These are phyloP conservation scores for Chrysoporthe cubensis DNA, from an alignment of 2,329 filamentous ascomycete species.

Conservation along the genomic window DNA sequence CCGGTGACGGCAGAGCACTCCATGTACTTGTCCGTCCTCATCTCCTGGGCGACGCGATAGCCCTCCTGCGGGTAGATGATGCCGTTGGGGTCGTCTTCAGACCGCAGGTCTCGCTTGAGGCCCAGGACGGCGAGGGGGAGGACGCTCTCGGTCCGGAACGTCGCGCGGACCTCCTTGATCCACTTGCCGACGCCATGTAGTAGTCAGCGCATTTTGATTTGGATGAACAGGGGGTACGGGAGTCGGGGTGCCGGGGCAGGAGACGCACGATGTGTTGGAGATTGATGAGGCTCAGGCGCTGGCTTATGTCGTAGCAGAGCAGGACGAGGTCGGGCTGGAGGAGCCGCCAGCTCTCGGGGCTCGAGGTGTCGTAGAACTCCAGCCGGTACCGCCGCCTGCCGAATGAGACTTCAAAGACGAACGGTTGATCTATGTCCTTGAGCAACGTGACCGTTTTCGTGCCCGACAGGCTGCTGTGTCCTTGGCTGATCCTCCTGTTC, in stretches of 20 bases:
- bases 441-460: constrained; percentile 52
- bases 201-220: constrained; percentile 7
- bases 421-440: constrained; percentile 63
- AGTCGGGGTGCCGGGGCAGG: not conserved
- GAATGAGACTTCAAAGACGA: constrained; percentile 58
- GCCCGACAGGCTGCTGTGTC: constrained; percentile 35
- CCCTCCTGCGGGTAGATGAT: constrained; percentile 66
- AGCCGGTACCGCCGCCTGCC: constrained; percentile 54
- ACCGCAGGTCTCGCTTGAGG: constrained; percentile 63
- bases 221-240: not conserved
- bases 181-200: constrained; percentile 49
- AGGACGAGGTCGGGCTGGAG: constrained; percentile 61
- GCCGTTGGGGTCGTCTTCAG: constrained; percentile 61
- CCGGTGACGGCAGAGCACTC: constrained; percentile 66
- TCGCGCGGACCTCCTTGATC: constrained; percentile 56
- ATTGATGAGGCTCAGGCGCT: constrained; percentile 60
- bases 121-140: constrained; percentile 62
- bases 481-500: constrained; percentile 56
- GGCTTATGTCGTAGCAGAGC: constrained; percentile 66
- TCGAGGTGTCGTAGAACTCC: constrained; percentile 64
- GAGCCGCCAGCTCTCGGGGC: constrained; percentile 62
- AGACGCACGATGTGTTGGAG: constrained; percentile 58
- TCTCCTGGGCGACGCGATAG: constrained; percentile 58
- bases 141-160: constrained; percentile 51
- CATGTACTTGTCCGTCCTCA: constrained; percentile 66